Conservation (phyloP, 805 yeast genomes). For the Zygosaccharomyces rouxii region DNA sequence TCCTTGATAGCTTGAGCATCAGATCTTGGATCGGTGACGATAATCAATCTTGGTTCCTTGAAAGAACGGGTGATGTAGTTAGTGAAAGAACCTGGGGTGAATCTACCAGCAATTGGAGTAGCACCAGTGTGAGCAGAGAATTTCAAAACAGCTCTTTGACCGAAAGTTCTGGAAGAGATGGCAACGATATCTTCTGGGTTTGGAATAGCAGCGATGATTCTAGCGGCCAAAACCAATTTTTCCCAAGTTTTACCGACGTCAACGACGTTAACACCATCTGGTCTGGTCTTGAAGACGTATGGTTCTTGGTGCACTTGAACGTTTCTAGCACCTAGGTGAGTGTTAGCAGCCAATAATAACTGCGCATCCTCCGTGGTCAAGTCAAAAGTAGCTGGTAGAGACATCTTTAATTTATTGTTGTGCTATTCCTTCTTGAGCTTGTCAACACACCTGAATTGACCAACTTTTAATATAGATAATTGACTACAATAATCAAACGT, state of each 20-base stretch:
- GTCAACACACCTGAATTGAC: conserved; percentile 7
- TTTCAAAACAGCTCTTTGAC: conserved; percentile 99
- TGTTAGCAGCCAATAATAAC: conserved; percentile 98
- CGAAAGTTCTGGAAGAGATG: conserved; percentile 97
- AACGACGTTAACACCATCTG: conserved; percentile 98
- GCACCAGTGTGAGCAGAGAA: conserved; percentile 99
- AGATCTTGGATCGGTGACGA: conserved; percentile 99
- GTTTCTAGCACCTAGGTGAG: conserved; percentile 99
- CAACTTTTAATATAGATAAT: conserved; percentile 1
- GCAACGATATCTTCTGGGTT: conserved; percentile 98
- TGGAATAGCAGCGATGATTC: conserved; percentile 99
- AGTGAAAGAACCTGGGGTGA: conserved; percentile 99
- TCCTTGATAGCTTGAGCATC: conserved; percentile 99
- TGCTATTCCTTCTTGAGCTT: conserved; percentile 27
- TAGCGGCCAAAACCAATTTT: conserved; percentile 93
- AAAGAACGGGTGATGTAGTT: conserved; percentile 99
- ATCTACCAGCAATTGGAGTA: conserved; percentile 99
- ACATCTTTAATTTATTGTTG: conserved; percentile 45
- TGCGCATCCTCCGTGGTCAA: conserved; percentile 98
- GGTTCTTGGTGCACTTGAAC: conserved; percentile 97
- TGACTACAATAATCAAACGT: conserved; percentile 3
- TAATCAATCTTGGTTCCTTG: conserved; percentile 99
- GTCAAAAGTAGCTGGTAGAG: conserved; percentile 83
- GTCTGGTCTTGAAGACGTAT: conserved; percentile 96
- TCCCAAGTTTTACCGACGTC: conserved; percentile 99